Percentiles rank a stretch among this genome's conserved stretches.
phyloP scores from a whole-genome alignment of 306 rosid genomes.

The Spatholobus suberectus region DNA sequence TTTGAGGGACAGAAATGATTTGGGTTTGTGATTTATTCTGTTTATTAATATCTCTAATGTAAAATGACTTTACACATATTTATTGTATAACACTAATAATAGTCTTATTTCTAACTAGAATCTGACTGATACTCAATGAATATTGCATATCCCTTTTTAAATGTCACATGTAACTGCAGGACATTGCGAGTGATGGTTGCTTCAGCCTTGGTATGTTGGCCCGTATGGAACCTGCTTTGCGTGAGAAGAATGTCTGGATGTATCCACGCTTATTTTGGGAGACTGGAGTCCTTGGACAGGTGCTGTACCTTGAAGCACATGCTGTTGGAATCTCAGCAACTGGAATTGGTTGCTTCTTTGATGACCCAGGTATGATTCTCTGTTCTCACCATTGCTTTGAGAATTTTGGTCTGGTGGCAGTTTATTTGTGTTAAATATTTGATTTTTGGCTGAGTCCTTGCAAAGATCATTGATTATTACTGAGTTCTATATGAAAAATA shows the following conservation, averaged over 20 bases:
- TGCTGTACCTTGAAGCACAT: slow-evolving; percentile 92
- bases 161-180: slow-evolving; percentile 58
- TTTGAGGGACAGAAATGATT: slow-evolving; percentile 7
- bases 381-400: slow-evolving; percentile 13
- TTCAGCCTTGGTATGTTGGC: slow-evolving; percentile 98
- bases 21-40: neutral
- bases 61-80: neutral
- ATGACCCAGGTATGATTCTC: slow-evolving; percentile 75
- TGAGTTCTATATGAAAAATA: neutral
- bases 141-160: slow-evolving; percentile 22
- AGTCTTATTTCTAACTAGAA: slow-evolving; percentile 25
- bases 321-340: slow-evolving; percentile 93
- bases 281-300: slow-evolving; percentile 97
- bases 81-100: neutral
- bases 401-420: slow-evolving; percentile 32
- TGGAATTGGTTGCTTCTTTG: slow-evolving; percentile 98
- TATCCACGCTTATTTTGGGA: slow-evolving; percentile 99
- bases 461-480: neutral
- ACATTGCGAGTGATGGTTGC: slow-evolving; percentile 93
- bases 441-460: neutral
- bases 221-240: slow-evolving; percentile 67
- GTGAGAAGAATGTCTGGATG: slow-evolving; percentile 70
- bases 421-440: neutral
- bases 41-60: neutral
- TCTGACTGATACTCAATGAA: neutral